Base-by-base conservation (phyloP, 1,284 basidiomycete species). In the Tilletiopsis washingtonensis region DNA sequence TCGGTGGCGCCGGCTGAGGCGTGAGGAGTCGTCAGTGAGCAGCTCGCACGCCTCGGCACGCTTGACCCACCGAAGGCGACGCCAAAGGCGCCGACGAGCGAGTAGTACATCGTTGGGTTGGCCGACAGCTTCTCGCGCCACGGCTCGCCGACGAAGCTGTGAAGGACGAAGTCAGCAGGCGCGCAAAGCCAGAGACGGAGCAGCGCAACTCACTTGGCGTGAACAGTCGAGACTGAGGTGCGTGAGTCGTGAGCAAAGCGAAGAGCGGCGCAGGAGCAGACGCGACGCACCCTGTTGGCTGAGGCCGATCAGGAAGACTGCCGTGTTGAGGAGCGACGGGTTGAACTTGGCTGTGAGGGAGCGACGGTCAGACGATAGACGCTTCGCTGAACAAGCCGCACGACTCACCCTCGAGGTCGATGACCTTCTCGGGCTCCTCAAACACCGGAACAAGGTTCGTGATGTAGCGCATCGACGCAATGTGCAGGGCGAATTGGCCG, bases 1-100 rank as follows among this genome's bases (percentile, higher is more conserved):
- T 99, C 90, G 21, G 63, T 50, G 5, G 61, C 67, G 5, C 64
- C 65, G n/a, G n/a, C n/a, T n/a, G n/a, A n/a, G 0, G 60, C 55
- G n/a, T n/a, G n/a, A n/a, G n/a, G n/a, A n/a, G n/a, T n/a, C n/a
- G n/a, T n/a, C n/a, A n/a, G n/a, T n/a, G n/a, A n/a, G n/a, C n/a
- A n/a, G n/a, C n/a, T n/a, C n/a, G n/a, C n/a, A n/a, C n/a, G n/a
- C n/a, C n/a, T n/a, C n/a, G n/a, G n/a, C 41, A 64, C 25, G n/a
- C n/a, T 14, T n/a, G n/a, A n/a, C n/a, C n/a, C n/a, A 3, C 32
- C 45, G 45, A 56, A 59, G 2, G 69, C 69, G 25, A 73, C 59
- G 5, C 53, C 69, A 6, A 59, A 59, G 3, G 62, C 60, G 14
- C 48, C 43, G 2, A 70, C 53, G n/a, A 73, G 53, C 14, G 68